Percentiles rank a stretch among this genome's conserved stretches.
Evolutionary conservation across 73 alveolate genomes (phyloP).

Genomic region (Diophrys sp.): DNA sequence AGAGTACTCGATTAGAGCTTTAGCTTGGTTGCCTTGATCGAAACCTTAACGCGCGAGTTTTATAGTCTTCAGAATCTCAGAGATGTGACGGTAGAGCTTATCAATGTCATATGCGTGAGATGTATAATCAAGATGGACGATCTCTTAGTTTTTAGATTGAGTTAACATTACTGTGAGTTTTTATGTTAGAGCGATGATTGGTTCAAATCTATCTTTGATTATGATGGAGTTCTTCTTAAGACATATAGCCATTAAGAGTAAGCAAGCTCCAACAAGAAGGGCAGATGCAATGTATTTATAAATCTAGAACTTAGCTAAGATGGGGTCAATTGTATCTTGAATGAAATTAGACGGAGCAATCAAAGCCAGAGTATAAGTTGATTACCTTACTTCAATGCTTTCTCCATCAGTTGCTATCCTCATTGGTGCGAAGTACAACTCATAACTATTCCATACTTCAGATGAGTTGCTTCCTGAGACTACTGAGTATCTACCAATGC

Average conservation of each 20-base stretch:
- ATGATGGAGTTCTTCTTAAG: background rate
- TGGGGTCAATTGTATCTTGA: background rate
- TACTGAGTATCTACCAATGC: background rate
- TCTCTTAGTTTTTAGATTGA: background rate
- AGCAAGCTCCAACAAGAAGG: background rate
- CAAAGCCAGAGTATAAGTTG: background rate
- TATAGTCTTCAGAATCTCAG: background rate
- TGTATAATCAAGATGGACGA: background rate
- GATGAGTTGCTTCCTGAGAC: too few species aligned
- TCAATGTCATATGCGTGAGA: background rate
- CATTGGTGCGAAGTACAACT: background rate
- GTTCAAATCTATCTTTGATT: background rate
- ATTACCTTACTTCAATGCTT: background rate
- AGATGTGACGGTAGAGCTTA: background rate
- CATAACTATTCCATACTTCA: background rate
- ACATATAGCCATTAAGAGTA: background rate
- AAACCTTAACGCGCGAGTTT: background rate
- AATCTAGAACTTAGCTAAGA: background rate
- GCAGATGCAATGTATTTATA: background rate
- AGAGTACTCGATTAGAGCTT: background rate
- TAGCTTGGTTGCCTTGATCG: background rate
- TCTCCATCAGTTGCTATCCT: background rate
- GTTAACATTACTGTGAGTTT: background rate
- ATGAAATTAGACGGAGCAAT: background rate
- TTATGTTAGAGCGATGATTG: background rate